Conservation (phyloP, 1,284 basidiomycete species). For the Vanrija sp. region DNA sequence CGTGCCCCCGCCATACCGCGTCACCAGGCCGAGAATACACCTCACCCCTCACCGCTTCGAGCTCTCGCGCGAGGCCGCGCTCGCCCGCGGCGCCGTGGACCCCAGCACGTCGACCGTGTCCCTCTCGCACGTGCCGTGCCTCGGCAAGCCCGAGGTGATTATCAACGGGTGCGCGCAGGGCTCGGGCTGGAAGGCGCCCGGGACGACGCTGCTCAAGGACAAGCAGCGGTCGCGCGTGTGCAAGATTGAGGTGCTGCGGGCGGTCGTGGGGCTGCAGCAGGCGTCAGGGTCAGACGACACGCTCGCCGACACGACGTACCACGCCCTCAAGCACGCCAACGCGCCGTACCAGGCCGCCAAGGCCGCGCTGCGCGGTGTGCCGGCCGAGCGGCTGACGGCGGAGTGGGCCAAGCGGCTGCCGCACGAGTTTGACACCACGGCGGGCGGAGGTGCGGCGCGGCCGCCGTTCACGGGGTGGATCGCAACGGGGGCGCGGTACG, state of each 20-base stretch:
- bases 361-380: slow-evolving; percentile 48
- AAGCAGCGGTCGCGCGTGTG: slow-evolving; percentile 28
- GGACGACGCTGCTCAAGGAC: slow-evolving; percentile 20
- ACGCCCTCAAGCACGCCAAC: slow-evolving; percentile 44
- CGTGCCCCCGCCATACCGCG: slow-evolving; percentile 26
- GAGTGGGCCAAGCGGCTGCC: slow-evolving; percentile 8
- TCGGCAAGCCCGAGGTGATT: slow-evolving; percentile 60
- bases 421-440: slow-evolving; percentile 1
- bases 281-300: neutral
- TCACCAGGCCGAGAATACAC: slow-evolving; percentile 52
- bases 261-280: slow-evolving; percentile 38
- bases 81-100: slow-evolving; percentile 8
- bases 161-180: slow-evolving; percentile 15
- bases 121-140: slow-evolving; percentile 15
- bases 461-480: slow-evolving; percentile 62
- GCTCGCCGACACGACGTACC: slow-evolving; percentile 39
- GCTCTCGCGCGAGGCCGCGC: neutral
- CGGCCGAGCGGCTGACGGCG: slow-evolving; percentile 16
- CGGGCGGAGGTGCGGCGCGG: neutral
- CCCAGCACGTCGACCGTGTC: slow-evolving; percentile 21
- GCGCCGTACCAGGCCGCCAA: slow-evolving; percentile 56
- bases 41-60: slow-evolving; percentile 51
- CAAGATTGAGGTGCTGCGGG: slow-evolving; percentile 50
- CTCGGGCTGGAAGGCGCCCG: slow-evolving; percentile 34
- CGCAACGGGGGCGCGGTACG: slow-evolving; percentile 54